Conservation (phyloP, 2,329 filamentous ascomycete species). For the Lachnellula subtilissima region DNA sequence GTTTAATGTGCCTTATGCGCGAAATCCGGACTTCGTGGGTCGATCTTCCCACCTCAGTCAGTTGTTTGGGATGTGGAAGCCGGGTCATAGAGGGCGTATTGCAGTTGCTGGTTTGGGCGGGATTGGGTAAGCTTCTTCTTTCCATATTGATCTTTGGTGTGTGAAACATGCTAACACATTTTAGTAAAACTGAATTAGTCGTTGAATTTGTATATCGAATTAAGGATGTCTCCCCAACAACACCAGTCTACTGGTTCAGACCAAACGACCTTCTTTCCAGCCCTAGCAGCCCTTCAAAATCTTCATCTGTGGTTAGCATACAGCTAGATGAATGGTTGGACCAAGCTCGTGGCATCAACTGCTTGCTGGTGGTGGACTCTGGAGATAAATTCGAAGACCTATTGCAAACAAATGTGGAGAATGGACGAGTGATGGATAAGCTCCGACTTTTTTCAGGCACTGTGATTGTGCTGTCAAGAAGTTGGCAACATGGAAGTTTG, state of each 20-base stretch:
- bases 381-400: conserved; percentile 15
- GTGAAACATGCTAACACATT: neutral
- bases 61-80: conserved; percentile 24
- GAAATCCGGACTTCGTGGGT: conserved; percentile 23
- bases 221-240: conserved; percentile 18
- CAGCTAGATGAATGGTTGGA: conserved; percentile 18
- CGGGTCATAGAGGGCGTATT: conserved; percentile 17
- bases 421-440: conserved; percentile 13
- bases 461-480: conserved; percentile 19
- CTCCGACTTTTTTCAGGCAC: conserved; percentile 18
- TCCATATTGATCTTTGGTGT: neutral
- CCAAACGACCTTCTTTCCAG: conserved; percentile 10
- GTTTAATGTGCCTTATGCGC: conserved; percentile 17
- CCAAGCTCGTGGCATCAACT: conserved; percentile 2
- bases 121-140: conserved; percentile 16
- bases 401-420: neutral
- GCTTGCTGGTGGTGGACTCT: conserved; percentile 21
- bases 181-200: conserved; percentile 23
- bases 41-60: conserved; percentile 14
- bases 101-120: conserved; percentile 25
- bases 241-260: conserved; percentile 24
- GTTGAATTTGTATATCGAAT: conserved; percentile 23
- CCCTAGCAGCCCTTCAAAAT: neutral
- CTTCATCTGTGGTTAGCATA: conserved; percentile 1
- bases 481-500: conserved; percentile 15